Percentiles rank a stretch among this genome's conserved stretches.
These are phyloP conservation scores for Fusarium torreyae DNA, from an alignment of 2,329 filamentous ascomycete species.

Conservation along the genomic window DNA sequence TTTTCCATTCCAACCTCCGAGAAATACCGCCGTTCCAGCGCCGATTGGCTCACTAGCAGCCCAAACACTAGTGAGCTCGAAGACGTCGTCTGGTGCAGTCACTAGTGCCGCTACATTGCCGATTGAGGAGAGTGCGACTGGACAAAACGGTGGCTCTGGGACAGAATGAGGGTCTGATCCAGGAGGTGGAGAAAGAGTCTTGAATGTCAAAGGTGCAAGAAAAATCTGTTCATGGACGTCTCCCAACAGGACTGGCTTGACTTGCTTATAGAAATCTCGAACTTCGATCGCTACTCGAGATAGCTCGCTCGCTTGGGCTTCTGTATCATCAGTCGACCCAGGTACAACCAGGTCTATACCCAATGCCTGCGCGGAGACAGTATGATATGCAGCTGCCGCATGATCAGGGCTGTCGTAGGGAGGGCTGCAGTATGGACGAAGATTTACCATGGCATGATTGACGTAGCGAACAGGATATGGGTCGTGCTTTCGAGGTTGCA, in stretches of 20 bases:
- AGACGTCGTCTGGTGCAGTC: accelerated
- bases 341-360: neutral
- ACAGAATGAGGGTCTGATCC: neutral
- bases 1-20: neutral
- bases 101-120: neutral
- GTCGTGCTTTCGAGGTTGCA: neutral
- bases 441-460: conserved; percentile 9
- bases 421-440: neutral
- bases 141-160: neutral
- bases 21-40: neutral
- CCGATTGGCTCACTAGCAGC: neutral
- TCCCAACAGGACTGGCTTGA: neutral
- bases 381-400: neutral
- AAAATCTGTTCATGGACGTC: neutral
- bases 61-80: neutral
- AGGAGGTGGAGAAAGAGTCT: neutral
- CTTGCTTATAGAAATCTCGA: neutral
- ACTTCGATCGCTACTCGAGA: neutral
- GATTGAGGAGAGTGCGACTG: neutral
- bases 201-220: neutral
- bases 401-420: neutral
- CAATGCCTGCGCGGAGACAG: neutral
- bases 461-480: neutral
- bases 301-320: accelerated
- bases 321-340: accelerated